A percentile compares a stretch with the other conserved stretches of the same genome.
These are phyloP conservation scores for Phytophthora parvispora DNA, from an alignment of 352 stramenopile genomes.

Conservation along the genomic window DNA sequence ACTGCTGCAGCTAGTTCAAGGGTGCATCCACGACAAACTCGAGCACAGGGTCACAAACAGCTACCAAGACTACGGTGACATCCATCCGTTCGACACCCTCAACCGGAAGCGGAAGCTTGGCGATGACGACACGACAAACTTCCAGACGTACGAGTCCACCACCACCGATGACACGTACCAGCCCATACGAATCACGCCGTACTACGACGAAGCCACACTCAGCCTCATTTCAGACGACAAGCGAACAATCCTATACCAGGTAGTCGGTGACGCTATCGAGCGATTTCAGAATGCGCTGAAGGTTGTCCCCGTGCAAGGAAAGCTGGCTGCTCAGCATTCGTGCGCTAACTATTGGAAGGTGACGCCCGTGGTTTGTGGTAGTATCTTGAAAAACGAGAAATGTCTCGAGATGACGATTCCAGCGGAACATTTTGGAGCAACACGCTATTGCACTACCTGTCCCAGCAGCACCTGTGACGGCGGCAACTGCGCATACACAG, in stretches of 20 bases:
- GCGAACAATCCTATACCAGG: conserved; percentile 53
- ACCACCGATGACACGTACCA: conserved; percentile 39
- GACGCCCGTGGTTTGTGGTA: conserved; percentile 62
- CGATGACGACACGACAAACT: conserved; percentile 23
- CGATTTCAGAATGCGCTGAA: conserved; percentile 62
- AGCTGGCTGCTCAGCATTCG: conserved; percentile 66
- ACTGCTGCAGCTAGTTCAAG: conserved; percentile 2
- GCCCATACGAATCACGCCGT: conserved; percentile 77
- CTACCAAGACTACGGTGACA: conserved; percentile 33
- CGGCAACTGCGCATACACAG: conserved; percentile 50
- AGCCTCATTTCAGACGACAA: conserved; percentile 49
- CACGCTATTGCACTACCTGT: conserved; percentile 55
- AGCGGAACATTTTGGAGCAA: conserved; percentile 64
- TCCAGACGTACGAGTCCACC: conserved; percentile 54
- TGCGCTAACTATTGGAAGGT: conserved; percentile 68
- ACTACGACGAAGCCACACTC: conserved; percentile 73
- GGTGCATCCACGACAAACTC: conserved; percentile 44
- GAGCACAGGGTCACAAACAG: conserved; percentile 30
- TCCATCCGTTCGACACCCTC: conserved; percentile 31
- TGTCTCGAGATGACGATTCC: conserved; percentile 86
- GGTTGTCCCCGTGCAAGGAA: conserved; percentile 75
- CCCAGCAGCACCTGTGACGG: conserved; percentile 43
- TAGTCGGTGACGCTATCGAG: conserved; percentile 75
- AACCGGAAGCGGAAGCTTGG: conserved; percentile 15
- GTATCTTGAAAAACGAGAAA: conserved; percentile 52